Conservation (phyloP, 2,329 filamentous ascomycete species). For the Graphilbum ipis-grandicollis region DNA sequence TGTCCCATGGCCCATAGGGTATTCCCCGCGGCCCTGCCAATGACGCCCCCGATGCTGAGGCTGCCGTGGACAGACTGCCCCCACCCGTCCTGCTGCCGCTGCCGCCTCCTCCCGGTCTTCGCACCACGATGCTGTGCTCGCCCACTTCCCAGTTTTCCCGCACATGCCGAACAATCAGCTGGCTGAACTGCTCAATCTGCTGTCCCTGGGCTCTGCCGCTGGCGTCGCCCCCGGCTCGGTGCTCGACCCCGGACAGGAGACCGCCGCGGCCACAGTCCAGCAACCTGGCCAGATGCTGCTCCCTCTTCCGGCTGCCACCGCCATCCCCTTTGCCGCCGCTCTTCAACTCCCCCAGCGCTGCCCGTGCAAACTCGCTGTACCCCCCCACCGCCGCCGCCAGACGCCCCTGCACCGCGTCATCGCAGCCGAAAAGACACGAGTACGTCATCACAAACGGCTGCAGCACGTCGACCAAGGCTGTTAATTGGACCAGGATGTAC, state of each 20-base stretch:
- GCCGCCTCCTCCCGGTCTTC: conserved; percentile 2
- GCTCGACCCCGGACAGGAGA: background rate
- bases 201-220: conserved; percentile 1
- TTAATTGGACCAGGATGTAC: conserved; percentile 11
- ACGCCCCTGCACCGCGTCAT: background rate
- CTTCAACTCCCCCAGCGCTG: background rate
- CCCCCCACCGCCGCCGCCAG: conserved; percentile 1
- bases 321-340: background rate
- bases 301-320: background rate
- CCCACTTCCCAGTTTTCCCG: conserved; percentile 23
- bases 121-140: conserved; percentile 9
- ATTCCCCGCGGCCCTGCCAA: conserved; percentile 7
- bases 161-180: conserved; percentile 26
- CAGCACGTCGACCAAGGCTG: conserved; percentile 8
- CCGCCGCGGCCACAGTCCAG: background rate
- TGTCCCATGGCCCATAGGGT: conserved; percentile 14
- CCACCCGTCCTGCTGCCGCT: background rate
- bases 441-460: conserved; percentile 8
- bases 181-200: conserved; percentile 21
- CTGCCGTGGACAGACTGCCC: background rate
- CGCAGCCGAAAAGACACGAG: conserved; percentile 1
- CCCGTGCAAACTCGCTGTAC: conserved; percentile 2
- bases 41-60: background rate
- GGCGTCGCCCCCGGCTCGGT: too few relatives aligned
- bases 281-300: background rate